Evolutionary conservation across 2,329 filamentous ascomycete species (phyloP), one percentile per base, ranked within the genome.

Genomic region (Botrytis porri): DNA sequence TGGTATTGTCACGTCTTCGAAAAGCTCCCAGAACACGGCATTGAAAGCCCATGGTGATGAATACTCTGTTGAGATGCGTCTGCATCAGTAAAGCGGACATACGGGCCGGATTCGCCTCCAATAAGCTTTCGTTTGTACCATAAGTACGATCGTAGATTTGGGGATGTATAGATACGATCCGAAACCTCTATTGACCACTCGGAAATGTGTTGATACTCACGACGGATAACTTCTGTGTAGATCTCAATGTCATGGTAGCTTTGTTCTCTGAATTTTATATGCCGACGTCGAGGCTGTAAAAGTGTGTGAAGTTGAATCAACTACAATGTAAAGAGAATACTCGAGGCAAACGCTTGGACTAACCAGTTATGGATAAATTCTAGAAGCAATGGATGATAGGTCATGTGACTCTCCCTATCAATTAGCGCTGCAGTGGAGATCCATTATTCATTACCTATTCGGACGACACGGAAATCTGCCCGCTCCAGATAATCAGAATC

Each of bases 31-130:
- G 45, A 43, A 25, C 29, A 60, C 29, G 48, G 54, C 39, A 60
- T 57, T 16, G 18, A 43, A 35, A 18, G 57, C 60, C 29, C 39
- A 18, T 69, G 62, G 35, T 25, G 51, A 39, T 69, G n/a, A 37
- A 63, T 70, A 64, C 59, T 57, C 35, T n/a, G 45, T 45, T 70
- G 35, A 63, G 65, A 59, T 16, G 72, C 48, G 39, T 66, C 41
- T 65, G 39, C 45, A 64, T 70, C 29, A 64, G 66, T 41, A 37
- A 39, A 48, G 35, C 72, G 57, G 71, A 69, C 70, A 69, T 75
- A 45, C 75, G 75, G 75, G 65, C 75, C 75, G 75, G 59, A 48
- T 29, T 75, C 72, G 75, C 75, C 75, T 70, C 66, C 48, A 37
- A 71, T 51, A 22, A 62, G 48, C 43, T 29, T 43, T 39, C 35